Evolutionary conservation across 1,139 yeast species (phyloP).

Genomic region (Geotrichum phurueaensis): DNA sequence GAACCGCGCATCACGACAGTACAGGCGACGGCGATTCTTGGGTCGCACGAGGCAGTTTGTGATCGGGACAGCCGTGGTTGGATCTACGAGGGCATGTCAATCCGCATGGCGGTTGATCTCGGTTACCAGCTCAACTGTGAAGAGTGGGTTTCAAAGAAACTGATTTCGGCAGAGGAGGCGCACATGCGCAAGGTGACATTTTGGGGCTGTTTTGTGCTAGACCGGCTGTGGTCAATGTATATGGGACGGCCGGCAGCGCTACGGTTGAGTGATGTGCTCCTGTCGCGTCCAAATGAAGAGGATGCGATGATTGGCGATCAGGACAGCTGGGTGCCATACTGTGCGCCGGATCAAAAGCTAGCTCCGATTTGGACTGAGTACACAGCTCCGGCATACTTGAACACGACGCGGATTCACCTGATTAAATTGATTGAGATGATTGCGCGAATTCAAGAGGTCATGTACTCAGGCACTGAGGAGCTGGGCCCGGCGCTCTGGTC

Average conservation of each 20-base stretch:
- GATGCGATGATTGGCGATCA: conserved; percentile 8
- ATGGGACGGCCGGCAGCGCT: conserved; percentile 27
- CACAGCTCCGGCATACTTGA: conserved; percentile 13
- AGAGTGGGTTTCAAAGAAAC: conserved; percentile 21
- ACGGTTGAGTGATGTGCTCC: conserved; percentile 23
- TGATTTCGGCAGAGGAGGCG: conserved; percentile 24
- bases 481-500: conserved; percentile 13
- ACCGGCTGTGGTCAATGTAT: conserved; percentile 27
- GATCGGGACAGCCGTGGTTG: conserved; percentile 27
- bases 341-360: conserved; percentile 10
- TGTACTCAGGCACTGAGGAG: conserved; percentile 17
- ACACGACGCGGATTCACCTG: conserved; percentile 11
- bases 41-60: conserved; percentile 26
- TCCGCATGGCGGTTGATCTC: conserved; percentile 27
- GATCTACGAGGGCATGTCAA: conserved; percentile 29
- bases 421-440: conserved; percentile 14
- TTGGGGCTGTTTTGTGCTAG: conserved; percentile 29
- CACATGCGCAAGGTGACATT: conserved; percentile 24
- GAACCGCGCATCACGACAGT: conserved; percentile 24
- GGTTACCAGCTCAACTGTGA: conserved; percentile 26
- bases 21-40: conserved; percentile 24
- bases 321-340: conserved; percentile 19
- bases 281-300: conserved; percentile 16
- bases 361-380: conserved; percentile 17
- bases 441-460: conserved; percentile 19